Conservation (phyloP, 345 rosid species). For the Populus euphratica region DNA sequence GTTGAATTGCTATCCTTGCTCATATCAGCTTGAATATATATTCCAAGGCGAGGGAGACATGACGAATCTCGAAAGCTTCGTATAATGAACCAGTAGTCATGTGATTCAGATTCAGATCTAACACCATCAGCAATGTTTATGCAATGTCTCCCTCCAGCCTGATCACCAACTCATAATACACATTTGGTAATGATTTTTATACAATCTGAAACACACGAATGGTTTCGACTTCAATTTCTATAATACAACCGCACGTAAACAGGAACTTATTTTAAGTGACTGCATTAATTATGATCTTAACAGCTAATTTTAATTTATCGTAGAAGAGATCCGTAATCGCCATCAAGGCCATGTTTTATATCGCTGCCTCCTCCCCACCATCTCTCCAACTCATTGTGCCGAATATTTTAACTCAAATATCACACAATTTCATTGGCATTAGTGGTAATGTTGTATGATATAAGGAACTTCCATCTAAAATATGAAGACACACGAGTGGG, state of each 20-base stretch:
- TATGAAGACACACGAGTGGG: background rate
- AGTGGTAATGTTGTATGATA: background rate
- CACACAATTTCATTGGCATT: background rate
- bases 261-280: background rate
- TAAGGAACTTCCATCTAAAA: background rate
- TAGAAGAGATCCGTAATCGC: background rate
- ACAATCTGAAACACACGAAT: background rate
- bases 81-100: background rate
- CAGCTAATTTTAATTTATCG: background rate
- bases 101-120: background rate
- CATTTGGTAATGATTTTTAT: background rate
- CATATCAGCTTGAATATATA: background rate
- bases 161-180: conserved; percentile 1
- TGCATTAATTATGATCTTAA: background rate
- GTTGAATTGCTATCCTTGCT: background rate
- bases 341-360: background rate
- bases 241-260: background rate
- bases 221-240: background rate
- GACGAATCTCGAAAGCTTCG: background rate
- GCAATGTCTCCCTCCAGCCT: conserved; percentile 9
- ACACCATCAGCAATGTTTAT: conserved; percentile 1
- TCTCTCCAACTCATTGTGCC: background rate
- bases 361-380: background rate
- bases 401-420: background rate
- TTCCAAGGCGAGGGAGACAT: background rate